Percentiles rank a stretch among this genome's conserved stretches.
phyloP scores from a whole-genome alignment of 805 yeast species.

The Lachancea sp. region DNA sequence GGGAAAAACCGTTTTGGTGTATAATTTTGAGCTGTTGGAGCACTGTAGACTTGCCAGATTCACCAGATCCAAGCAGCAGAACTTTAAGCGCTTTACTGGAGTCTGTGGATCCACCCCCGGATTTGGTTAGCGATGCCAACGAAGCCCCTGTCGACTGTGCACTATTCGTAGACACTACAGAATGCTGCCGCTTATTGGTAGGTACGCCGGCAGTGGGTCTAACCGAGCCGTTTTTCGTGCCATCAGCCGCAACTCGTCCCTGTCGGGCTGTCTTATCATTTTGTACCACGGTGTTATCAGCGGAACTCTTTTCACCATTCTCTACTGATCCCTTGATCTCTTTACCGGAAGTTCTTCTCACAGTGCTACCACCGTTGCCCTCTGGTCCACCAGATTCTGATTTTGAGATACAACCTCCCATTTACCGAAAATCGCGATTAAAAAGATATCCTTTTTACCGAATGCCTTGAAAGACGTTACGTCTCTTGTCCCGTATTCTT shows the following conservation, averaged over 20 bases:
- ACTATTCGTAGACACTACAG: conserved; percentile 7
- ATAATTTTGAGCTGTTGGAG: conserved; percentile 37
- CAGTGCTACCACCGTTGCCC: not conserved
- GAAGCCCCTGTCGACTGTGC: conserved; percentile 6
- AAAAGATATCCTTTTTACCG: too few species aligned
- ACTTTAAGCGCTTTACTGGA: conserved; percentile 42
- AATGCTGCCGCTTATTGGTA: conserved; percentile 5
- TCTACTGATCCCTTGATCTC: not conserved
- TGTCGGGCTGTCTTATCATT: not conserved
- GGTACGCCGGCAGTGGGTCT: not conserved
- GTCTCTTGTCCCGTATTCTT: too few species aligned
- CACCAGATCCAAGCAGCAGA: conserved; percentile 77
- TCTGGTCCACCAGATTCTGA: not conserved
- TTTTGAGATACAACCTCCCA: conserved; percentile 7
- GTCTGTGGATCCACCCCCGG: conserved; percentile 9
- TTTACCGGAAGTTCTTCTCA: not conserved
- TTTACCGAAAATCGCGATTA: not conserved
- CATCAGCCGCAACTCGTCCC: not conserved
- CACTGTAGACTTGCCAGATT: conserved; percentile 34
- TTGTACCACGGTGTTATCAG: not conserved
- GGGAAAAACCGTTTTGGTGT: conserved; percentile 32
- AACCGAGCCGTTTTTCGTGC: not conserved
- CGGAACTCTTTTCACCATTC: not conserved
- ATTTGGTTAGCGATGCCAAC: not conserved
- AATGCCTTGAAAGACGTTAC: too few species aligned